A percentile compares a stretch with the other conserved stretches of the same genome.
These are phyloP conservation scores for Catunica adiposa DNA, from an alignment of 2,329 filamentous ascomycete species.

Conservation along the genomic window DNA sequence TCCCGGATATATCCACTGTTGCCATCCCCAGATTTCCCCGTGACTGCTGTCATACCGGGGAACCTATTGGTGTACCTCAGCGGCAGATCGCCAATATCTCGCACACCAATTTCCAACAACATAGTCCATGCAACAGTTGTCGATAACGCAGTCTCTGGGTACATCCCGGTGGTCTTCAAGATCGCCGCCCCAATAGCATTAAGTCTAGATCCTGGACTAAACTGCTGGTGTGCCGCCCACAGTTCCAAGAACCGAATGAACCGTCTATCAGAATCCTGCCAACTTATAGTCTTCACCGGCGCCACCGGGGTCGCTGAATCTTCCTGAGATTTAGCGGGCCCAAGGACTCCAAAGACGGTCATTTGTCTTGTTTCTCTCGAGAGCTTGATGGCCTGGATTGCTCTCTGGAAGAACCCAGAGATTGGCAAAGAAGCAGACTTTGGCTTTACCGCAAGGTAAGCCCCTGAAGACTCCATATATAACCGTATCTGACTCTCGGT, in stretches of 20 bases:
- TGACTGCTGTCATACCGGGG: conserved; percentile 19
- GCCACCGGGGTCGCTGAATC: conserved; percentile 33
- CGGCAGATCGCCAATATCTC: conserved; percentile 54
- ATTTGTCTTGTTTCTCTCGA: conserved; percentile 30
- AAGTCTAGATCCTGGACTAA: conserved; percentile 34
- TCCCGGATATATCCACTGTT: conserved; percentile 37
- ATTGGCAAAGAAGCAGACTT: conserved; percentile 17
- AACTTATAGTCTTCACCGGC: conserved; percentile 19
- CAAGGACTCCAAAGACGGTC: background rate
- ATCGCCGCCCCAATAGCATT: conserved; percentile 48
- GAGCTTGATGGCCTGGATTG: conserved; percentile 32
- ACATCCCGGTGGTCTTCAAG: conserved; percentile 44
- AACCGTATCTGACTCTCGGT: conserved; percentile 21
- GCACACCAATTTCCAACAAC: conserved; percentile 57
- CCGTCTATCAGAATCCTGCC: conserved; percentile 33
- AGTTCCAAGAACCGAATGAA: conserved; percentile 54
- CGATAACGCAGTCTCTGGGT: conserved; percentile 34
- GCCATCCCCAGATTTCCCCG: background rate
- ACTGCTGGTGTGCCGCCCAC: conserved; percentile 44
- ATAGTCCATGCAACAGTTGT: conserved; percentile 42
- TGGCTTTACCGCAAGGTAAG: background rate
- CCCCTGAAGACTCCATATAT: conserved; percentile 5
- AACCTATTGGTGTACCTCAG: conserved; percentile 44
- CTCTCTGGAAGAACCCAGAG: conserved; percentile 32
- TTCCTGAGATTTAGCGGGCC: conserved; percentile 25